These are phyloP conservation scores for Populus hybrid DNA, from an alignment of 441 rosid species.

Conservation along the genomic window DNA sequence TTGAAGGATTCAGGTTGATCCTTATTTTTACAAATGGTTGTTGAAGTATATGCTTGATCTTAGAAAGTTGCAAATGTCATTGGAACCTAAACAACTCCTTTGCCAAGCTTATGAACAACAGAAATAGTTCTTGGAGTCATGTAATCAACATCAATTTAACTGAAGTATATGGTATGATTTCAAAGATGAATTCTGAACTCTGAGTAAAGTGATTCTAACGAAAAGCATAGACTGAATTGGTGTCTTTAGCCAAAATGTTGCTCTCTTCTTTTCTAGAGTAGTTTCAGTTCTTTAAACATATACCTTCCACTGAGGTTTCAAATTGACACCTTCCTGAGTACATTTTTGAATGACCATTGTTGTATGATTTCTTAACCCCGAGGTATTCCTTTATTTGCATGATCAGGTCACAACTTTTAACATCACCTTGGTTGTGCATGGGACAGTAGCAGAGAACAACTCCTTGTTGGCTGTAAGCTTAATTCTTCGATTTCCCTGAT, in stretches of 20 bases:
- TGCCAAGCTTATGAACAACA: background rate
- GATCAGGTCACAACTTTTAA: conserved; percentile 85
- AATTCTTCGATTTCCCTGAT: conserved; percentile 1
- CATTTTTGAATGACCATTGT: background rate
- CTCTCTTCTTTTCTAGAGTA: background rate
- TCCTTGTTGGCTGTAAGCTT: conserved; percentile 36
- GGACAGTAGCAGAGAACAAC: conserved; percentile 73
- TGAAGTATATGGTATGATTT: background rate
- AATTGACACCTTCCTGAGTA: background rate
- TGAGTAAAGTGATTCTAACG: background rate
- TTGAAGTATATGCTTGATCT: background rate
- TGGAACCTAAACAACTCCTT: background rate
- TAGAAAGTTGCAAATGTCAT: background rate
- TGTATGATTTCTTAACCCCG: background rate
- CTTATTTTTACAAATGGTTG: background rate
- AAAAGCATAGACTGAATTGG: background rate
- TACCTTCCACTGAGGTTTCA: background rate
- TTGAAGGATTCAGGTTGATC: background rate
- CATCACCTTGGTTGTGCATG: conserved; percentile 81
- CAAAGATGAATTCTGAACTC: background rate
- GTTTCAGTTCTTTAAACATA: background rate
- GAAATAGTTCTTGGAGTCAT: background rate
- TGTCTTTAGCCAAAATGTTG: background rate
- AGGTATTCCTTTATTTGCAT: conserved; percentile 10
- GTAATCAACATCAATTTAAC: background rate